Evolutionary conservation across 1,139 yeast genomes (phyloP), one percentile per base, ranked within the genome.

Genomic region (Geotrichum restrictum): DNA sequence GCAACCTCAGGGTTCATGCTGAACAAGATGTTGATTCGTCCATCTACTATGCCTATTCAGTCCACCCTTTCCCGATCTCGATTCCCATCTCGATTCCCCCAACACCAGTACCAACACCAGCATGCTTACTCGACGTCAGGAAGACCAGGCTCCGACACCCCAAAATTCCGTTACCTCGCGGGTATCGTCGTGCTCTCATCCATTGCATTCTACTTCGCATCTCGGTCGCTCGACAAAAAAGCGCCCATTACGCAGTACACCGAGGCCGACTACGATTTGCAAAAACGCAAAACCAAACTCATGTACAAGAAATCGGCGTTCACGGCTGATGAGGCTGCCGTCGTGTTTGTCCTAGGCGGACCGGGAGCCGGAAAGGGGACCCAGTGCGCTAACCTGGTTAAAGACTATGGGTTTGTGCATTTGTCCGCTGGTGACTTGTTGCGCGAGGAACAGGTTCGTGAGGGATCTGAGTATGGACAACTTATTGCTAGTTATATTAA

Each of bases 361-460:
- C 91, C 91, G 2, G 97, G 98, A 14, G 85, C 96, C 16, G 98
- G 98, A 40, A 93, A 93, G 67, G 98, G 98, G 54, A 93, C 98
- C 1, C 98, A 93, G 71, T 88, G 97, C 73, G 86, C 83, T 41
- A 85, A 80, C 64, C 76, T 93, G 55, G 97, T 93, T 43, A 72
- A 77, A 19, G 88, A 89, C 63, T 85, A 80, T 66, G 83, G 85
- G 13, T 93, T 91, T 68, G 82, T 86, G 38, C 98, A 93, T 68
- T 74, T 93, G 51, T 83, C 95, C 34, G 98, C 98, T 16, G 98
- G 98, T 45, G 98, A 93, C 68, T 78, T 93, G 63, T 77, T 93
- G 60, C 80, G 98, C 64, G 96, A 89, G 10, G 98, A 93, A 69
- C 97, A 93, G 69, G 73, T 75, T 32, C 82, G 97, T 62, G 76